Base-by-base conservation (phyloP, 495 filamentous ascomycete species). In the Thermochaetoides thermophila region DNA sequence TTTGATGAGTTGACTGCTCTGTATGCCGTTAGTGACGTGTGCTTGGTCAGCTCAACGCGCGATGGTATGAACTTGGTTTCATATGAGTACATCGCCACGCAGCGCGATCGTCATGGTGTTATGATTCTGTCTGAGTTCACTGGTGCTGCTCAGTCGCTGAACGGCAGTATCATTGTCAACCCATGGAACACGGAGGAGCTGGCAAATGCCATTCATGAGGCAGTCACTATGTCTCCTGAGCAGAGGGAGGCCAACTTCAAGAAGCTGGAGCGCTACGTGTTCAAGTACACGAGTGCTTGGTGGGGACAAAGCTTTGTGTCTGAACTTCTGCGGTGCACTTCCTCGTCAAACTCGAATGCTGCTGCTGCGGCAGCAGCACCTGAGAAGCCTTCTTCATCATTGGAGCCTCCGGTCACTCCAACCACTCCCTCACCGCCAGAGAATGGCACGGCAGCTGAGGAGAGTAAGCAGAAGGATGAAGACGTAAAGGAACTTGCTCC, bases 31-130 rank as follows among this genome's bases (percentile, higher is more conserved):
- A 83, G 81, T 8, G 86, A 94, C 51, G 79, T 80, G 27, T 96
- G 86, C 48, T 66, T 96, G 5, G 78, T 94, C 30, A 81, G 79
- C 10, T 93, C 84, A 0, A 91, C 80, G 1, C 69, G 86, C n/a
- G 87, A 94, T 48, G 87, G 87, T 37, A 94, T 96, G 87, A 96
- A 96, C 50, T 71, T 94, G 7, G 87, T 96, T 16, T 84, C 81
- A 15, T 94, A 85, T 57, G 87, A 96, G 55, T 96, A 94, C 56
- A 84, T 94, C 30, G 86, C 87, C 2, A 84, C 78, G 20, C 87
- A 94, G 48, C 62, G 78, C 38, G 68, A 85, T 40, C 69, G 76
- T 7, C 78, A 91, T 46, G 87, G 87, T 5, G 78, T 83, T 4
- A 78, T 96, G 66, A 81, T 93, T 15, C 68, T 96, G 7, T 93